Evolutionary conservation across 148 eudicot species (phyloP).

Genomic region (Nepenthes mirabilis): DNA sequence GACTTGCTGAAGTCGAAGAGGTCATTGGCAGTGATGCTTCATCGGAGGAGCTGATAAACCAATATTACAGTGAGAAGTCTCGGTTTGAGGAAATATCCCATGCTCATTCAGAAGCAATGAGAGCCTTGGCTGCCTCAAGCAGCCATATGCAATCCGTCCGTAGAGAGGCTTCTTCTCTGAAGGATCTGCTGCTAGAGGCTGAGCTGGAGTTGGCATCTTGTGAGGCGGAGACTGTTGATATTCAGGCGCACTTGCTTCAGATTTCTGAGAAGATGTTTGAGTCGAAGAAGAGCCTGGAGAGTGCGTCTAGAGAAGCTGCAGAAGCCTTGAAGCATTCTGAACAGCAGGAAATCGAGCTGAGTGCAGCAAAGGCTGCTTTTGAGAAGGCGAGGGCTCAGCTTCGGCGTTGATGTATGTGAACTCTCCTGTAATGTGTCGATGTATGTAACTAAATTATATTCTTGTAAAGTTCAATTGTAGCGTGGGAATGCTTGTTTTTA

Average conservation of each 20-base stretch:
- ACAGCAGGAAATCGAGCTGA: slow-evolving; percentile 6
- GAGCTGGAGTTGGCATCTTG: neutral
- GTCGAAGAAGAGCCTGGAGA: slow-evolving; percentile 11
- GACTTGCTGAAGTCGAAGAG: slow-evolving; percentile 11
- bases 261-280: slow-evolving; percentile 8
- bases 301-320: slow-evolving; percentile 8
- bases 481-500: too few species aligned
- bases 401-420: neutral
- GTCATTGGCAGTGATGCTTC: neutral
- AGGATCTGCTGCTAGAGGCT: neutral
- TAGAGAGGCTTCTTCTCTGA: neutral
- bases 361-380: slow-evolving; percentile 14
- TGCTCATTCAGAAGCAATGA: slow-evolving; percentile 4
- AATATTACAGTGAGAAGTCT: slow-evolving; percentile 5
- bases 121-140: slow-evolving; percentile 3
- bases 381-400: slow-evolving; percentile 17
- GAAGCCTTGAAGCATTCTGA: slow-evolving; percentile 5
- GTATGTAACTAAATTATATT: too few species aligned
- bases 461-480: too few species aligned
- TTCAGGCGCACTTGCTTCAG: neutral
- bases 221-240: slow-evolving; percentile 4
- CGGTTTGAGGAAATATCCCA: slow-evolving; percentile 3
- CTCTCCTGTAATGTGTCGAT: neutral
- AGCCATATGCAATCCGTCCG: neutral
- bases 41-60: slow-evolving; percentile 2